A percentile compares a stretch with the other conserved stretches of the same genome.
These are phyloP conservation scores for Prunella vulgaris DNA, from an alignment of 257 asterid species.

Conservation along the genomic window DNA sequence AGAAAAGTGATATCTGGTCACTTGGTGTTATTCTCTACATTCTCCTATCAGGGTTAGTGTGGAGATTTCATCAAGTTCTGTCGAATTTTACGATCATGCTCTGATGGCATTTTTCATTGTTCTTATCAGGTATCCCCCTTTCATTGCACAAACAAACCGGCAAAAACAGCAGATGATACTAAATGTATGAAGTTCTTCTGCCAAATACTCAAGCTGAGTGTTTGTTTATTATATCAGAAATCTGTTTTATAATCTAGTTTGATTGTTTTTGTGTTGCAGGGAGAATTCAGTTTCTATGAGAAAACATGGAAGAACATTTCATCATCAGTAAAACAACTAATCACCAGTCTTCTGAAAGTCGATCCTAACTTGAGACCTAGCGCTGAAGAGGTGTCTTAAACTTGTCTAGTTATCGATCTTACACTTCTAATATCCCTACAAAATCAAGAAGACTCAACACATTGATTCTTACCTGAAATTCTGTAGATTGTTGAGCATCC, in stretches of 20 bases:
- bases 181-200: constrained; percentile 34
- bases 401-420: neutral
- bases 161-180: constrained; percentile 80
- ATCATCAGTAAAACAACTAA: constrained; percentile 65
- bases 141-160: constrained; percentile 59
- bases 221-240: neutral
- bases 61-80: neutral
- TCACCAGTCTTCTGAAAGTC: constrained; percentile 61
- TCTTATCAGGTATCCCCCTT: constrained; percentile 69
- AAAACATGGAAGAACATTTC: constrained; percentile 87
- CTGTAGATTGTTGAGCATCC: constrained; percentile 68
- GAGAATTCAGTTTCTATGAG: constrained; percentile 73
- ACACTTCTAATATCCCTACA: neutral
- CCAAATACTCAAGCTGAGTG: neutral
- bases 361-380: constrained; percentile 67
- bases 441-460: neutral
- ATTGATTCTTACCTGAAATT: neutral
- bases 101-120: neutral
- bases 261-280: constrained; percentile 47
- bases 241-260: neutral
- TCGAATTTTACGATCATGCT: neutral
- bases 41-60: constrained; percentile 77
- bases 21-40: constrained; percentile 87
- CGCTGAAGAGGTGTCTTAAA: constrained; percentile 53
- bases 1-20: constrained; percentile 77